Conservation (phyloP, 202 grass and related monocot genomes). For the Dendrocalamus latiflorus region DNA sequence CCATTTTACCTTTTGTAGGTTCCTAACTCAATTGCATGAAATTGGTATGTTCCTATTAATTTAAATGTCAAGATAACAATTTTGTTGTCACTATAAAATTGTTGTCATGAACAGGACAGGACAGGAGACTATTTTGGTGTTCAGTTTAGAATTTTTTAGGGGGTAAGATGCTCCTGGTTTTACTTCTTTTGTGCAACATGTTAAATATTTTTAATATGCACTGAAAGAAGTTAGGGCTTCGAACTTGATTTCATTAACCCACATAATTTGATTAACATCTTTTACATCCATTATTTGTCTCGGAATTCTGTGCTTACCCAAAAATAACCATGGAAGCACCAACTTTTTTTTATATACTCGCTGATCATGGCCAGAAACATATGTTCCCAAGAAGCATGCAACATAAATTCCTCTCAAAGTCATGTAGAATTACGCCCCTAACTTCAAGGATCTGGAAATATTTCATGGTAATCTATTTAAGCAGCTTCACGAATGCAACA, state of each 20-base stretch:
- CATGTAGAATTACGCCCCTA: neutral
- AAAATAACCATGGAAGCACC: neutral
- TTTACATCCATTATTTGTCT: neutral
- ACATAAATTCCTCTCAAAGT: neutral
- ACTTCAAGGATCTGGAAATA: neutral
- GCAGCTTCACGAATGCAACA: too few relatives aligned
- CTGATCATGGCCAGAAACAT: neutral
- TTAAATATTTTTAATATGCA: neutral
- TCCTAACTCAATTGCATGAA: too few relatives aligned
- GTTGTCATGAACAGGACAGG: too few relatives aligned
- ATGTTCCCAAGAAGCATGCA: neutral
- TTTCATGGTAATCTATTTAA: neutral
- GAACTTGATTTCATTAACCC: neutral
- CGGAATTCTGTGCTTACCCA: neutral
- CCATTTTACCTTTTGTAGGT: too few relatives aligned
- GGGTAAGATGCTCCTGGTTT: too few relatives aligned
- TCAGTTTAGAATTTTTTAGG: too few relatives aligned
- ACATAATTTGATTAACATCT: neutral
- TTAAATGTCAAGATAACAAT: too few relatives aligned
- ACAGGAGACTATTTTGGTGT: too few relatives aligned
- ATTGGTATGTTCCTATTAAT: too few relatives aligned
- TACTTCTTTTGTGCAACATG: too few relatives aligned
- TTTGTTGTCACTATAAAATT: too few relatives aligned
- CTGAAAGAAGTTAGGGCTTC: too few relatives aligned
- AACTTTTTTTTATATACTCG: neutral